Base-by-base conservation (phyloP, 805 yeast species). In the Saccharomycopsis amapae region DNA sequence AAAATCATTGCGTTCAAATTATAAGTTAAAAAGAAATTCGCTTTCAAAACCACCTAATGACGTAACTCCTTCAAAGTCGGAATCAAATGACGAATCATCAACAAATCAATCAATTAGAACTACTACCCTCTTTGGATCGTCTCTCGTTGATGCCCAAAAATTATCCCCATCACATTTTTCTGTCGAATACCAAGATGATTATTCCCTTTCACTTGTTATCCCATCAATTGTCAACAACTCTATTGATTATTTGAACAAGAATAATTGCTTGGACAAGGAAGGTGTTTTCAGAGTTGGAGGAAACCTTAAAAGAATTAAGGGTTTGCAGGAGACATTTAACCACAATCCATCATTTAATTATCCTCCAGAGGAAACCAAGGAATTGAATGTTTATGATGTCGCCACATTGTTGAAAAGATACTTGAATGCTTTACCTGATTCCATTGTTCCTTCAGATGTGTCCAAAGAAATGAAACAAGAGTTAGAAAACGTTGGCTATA, bases 251-350 rank as follows among this genome's bases (percentile, higher is more conserved):
- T 28, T 50, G 6, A 26, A 38, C 19, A 22, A 37, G 9, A 32
- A 51, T 22, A 28, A 51, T 10, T 51, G 83, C 2, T 68, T 86
- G 31, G 75, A 76, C 30, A 81, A 83, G 1, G 94, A 90, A 60
- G 98, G 98, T 4, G 85, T 93, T 2, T 93, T 93, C 61, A 71
- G 98, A 49, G 83, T 93, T 2, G 89, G 93, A 1, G 98, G 98
- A 2, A 82, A 95, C n/a, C 79, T 85, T 24, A 84, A 86, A 58
- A 73, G 97, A 45, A 80, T 93, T 26, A 84, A 85, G 55, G 89
- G 86, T 54, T 69, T 93, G 30, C 97, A 93, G 62, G 73, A 76
- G 31, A 69, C 79, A 7, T 90, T 93, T 66, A 85, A 89, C 44
- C 66, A 83, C 1, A 85, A 95, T 2, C 97, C 97, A 0, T n/a